phyloP scores from a whole-genome alignment of 306 rosid genomes.

The Dryas octopetala region DNA sequence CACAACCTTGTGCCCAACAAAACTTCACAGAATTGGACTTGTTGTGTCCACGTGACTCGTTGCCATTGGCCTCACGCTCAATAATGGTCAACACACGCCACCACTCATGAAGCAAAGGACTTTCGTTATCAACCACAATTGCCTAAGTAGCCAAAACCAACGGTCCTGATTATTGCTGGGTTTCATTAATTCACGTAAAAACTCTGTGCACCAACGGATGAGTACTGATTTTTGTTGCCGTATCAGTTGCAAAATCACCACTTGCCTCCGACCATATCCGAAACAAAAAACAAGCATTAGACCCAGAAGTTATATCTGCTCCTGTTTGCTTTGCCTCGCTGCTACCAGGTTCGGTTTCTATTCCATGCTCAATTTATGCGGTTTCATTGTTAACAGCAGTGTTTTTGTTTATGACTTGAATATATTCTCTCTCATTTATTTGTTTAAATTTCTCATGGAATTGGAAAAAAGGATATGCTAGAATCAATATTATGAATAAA shows the following conservation, averaged over 20 bases:
- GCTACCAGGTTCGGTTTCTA: slow-evolving; percentile 9
- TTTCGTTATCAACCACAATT: slow-evolving; percentile 10
- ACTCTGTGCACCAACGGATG: slow-evolving; percentile 3
- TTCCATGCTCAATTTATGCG: neutral
- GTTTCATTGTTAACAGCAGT: neutral
- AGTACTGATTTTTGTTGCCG: neutral
- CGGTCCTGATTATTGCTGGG: slow-evolving; percentile 10
- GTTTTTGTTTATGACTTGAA: neutral
- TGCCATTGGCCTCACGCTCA: slow-evolving; percentile 1
- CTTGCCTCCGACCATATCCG: slow-evolving; percentile 8
- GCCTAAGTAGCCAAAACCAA: neutral
- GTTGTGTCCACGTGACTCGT: slow-evolving; percentile 14
- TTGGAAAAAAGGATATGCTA: neutral
- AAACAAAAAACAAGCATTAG: neutral
- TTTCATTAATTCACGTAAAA: neutral
- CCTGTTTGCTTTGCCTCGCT: neutral
- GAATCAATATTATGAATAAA: neutral
- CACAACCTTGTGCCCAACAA: neutral
- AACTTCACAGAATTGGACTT: neutral
- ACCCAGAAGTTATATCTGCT: slow-evolving; percentile 4
- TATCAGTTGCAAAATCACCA: slow-evolving; percentile 15
- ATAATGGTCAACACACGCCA: neutral
- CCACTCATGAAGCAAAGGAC: neutral
- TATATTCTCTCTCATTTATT: neutral
- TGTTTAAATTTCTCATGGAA: neutral